Evolutionary conservation across 257 asterid genomes (phyloP), one percentile per base, ranked within the genome.

Genomic region (Gentiana straminea): DNA sequence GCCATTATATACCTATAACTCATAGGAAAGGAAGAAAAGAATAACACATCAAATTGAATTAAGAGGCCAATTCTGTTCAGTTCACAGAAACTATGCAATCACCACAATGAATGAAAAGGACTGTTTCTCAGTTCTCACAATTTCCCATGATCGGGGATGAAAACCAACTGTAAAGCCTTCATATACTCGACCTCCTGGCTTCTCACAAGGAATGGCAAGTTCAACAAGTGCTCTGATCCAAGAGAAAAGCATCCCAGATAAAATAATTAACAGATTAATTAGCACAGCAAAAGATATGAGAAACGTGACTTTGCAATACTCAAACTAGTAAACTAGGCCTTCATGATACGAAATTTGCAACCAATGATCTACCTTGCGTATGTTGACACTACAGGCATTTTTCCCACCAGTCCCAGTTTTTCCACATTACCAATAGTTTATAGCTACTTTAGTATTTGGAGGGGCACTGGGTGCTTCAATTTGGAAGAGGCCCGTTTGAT

Each of bases 161-260:
- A 84, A 86, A 60, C 98, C 98, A 71, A 91, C 92, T 35, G 98
- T 91, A 72, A 82, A 84, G 70, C 98, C 98, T 75, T 84, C 86
- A 78, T 86, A 83, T 55, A 91, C 94, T 44, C 98, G 84, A 49
- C 60, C 78, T 55, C 95, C 94, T 33, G 83, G 86, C 73, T 84
- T 75, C 75, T 58, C 80, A 52, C 98, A 91, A 48, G 91, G 96
- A 69, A 91, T 72, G 73, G 98, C 98, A 37, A 91, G 95, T 81
- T 91, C 94, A 56, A 86, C 72, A 63, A 77, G 65, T 46, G 77
- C 92, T 70, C 98, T 91, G 88, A 49, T 49, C 62, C 65, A 70
- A 63, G 67, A 57, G 52, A 52, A 64, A 52, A 71, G 62, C 3
- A 45, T 13, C 61, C 46, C 37, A 38, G 4, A 37, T 11, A 38